phyloP scores from a whole-genome alignment of 345 rosid species.

The Brassica carinata region DNA sequence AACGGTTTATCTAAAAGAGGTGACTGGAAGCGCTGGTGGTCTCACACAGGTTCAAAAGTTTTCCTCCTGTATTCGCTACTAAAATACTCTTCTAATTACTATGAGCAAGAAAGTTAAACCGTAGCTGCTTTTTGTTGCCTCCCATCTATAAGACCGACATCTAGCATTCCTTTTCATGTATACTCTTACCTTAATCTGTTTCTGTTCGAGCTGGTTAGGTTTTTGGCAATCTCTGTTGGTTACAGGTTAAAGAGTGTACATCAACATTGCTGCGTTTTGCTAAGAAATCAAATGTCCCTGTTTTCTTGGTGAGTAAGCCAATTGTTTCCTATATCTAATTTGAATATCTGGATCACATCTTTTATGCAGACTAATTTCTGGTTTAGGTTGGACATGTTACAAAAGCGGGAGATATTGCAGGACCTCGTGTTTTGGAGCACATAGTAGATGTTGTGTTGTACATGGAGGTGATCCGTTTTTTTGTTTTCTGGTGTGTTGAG shows the following conservation, averaged over 20 bases:
- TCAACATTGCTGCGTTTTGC: constrained; percentile 87
- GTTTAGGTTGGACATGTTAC: constrained; percentile 89
- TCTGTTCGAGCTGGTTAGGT: background rate
- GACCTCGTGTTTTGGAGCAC: constrained; percentile 98
- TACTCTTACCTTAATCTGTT: background rate
- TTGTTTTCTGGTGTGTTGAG: constrained; percentile 25
- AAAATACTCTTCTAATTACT: constrained; percentile 2
- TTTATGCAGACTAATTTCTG: constrained; percentile 24
- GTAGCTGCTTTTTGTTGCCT: constrained; percentile 19
- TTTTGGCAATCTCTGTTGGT: constrained; percentile 14
- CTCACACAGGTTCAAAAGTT: constrained; percentile 62
- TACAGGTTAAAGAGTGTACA: constrained; percentile 90
- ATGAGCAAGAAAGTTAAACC: constrained; percentile 1
- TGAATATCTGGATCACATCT: background rate
- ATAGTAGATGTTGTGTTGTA: constrained; percentile 95
- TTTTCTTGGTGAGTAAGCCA: constrained; percentile 73
- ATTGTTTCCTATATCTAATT: background rate
- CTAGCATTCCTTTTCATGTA: background rate
- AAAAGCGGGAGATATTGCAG: constrained; percentile 92
- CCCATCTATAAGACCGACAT: background rate
- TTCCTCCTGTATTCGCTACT: constrained; percentile 1
- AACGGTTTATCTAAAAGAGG: constrained; percentile 80
- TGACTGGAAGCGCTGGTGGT: constrained; percentile 90
- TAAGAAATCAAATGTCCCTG: constrained; percentile 77
- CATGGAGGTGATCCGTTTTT: constrained; percentile 76